Evolutionary conservation across 2,329 filamentous ascomycete species (phyloP).

Genomic region (Nothophoma quercina): DNA sequence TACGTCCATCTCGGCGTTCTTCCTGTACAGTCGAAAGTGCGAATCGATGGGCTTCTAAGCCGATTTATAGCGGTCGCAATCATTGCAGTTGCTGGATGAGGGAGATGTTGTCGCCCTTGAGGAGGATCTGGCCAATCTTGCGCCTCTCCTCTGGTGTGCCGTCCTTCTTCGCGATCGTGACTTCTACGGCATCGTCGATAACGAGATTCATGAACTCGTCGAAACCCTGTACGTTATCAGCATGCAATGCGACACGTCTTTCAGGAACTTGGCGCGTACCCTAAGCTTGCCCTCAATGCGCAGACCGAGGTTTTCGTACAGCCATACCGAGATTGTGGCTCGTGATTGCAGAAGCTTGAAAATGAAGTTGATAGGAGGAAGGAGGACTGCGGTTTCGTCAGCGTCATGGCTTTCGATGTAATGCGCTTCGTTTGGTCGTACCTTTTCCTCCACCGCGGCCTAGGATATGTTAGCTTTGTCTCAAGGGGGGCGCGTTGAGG

Average conservation of each 20-base stretch:
- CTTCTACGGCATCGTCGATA: slow-evolving; percentile 92
- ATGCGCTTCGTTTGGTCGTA: slow-evolving; percentile 25
- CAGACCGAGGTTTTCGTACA: slow-evolving; percentile 94
- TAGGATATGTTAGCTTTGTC: slow-evolving; percentile 52
- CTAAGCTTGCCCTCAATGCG: slow-evolving; percentile 96
- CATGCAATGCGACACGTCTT: slow-evolving; percentile 3
- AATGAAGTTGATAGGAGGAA: slow-evolving; percentile 85
- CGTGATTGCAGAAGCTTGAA: slow-evolving; percentile 90
- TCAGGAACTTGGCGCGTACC: slow-evolving; percentile 59
- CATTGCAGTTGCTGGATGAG: slow-evolving; percentile 66
- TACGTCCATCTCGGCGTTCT: slow-evolving; percentile 6
- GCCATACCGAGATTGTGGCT: slow-evolving; percentile 89
- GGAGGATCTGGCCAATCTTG: slow-evolving; percentile 80
- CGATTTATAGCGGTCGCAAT: slow-evolving; percentile 1
- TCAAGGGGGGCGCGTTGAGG: background rate
- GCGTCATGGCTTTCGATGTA: slow-evolving; percentile 4
- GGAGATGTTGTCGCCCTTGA: slow-evolving; percentile 89
- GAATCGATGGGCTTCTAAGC: slow-evolving; percentile 6
- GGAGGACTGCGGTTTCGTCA: slow-evolving; percentile 60
- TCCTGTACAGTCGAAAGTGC: slow-evolving; percentile 13
- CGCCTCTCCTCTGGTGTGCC: slow-evolving; percentile 74
- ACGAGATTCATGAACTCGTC: slow-evolving; percentile 99
- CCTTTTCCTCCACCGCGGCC: slow-evolving; percentile 61
- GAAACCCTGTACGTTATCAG: slow-evolving; percentile 72
- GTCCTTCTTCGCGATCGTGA: slow-evolving; percentile 84